These are phyloP conservation scores for Saccharomycopsis guyanensis DNA, from an alignment of 805 yeast genomes.

Conservation along the genomic window DNA sequence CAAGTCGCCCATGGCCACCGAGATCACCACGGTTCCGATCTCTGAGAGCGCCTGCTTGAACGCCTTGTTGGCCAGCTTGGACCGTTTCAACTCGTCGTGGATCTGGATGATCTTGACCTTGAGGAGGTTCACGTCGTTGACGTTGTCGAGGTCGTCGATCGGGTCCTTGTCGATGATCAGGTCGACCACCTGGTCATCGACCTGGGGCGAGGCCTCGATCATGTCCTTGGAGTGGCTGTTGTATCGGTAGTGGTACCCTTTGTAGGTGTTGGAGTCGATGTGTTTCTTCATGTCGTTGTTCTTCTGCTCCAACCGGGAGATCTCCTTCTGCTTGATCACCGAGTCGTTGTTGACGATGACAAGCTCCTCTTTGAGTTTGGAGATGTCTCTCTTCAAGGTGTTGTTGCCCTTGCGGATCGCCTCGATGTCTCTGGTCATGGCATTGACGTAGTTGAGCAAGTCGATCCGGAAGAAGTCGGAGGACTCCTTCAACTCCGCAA, in stretches of 20 bases:
- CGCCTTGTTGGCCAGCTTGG: slow-evolving; percentile 51
- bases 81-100: slow-evolving; percentile 13
- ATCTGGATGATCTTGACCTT: slow-evolving; percentile 15
- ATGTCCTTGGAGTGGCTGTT: slow-evolving; percentile 1
- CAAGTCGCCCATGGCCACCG: slow-evolving; percentile 85
- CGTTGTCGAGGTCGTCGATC: slow-evolving; percentile 13
- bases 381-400: slow-evolving; percentile 9
- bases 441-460: slow-evolving; percentile 16
- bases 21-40: slow-evolving; percentile 78
- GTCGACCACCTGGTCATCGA: slow-evolving; percentile 8
- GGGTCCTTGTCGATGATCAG: slow-evolving; percentile 15
- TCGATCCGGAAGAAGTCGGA: slow-evolving; percentile 19
- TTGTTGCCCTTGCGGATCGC: slow-evolving; percentile 9
- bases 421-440: slow-evolving; percentile 14
- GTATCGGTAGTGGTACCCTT: slow-evolving; percentile 13
- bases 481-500: slow-evolving; percentile 9
- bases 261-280: slow-evolving; percentile 10
- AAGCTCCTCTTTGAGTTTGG: slow-evolving; percentile 17
- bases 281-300: slow-evolving; percentile 13
- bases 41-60: slow-evolving; percentile 66
- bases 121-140: slow-evolving; percentile 10
- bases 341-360: slow-evolving; percentile 18
- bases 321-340: slow-evolving; percentile 18
- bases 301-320: slow-evolving; percentile 12
- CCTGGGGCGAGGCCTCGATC: background rate